Evolutionary conservation across 2,329 filamentous ascomycete species (phyloP), one percentile per base, ranked within the genome.

Genomic region (Fusarium musae): DNA sequence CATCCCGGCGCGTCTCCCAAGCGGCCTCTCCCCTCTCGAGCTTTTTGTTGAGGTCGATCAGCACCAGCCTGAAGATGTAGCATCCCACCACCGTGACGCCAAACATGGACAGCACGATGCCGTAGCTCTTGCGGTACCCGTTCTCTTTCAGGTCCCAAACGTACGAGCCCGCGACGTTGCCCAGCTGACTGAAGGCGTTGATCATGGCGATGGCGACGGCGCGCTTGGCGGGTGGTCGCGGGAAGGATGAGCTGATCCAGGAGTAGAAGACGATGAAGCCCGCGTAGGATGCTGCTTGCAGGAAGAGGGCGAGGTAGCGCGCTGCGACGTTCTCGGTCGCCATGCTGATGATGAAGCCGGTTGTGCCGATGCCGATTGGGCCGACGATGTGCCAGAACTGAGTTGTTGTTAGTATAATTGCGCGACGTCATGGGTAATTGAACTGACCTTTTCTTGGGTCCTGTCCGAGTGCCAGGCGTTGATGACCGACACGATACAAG

Each of bases 81-180:
- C 86, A 90, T 9, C 88, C 88, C 0, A 84, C 40, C 37, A 90
- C 86, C 0, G 90, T 88, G 44, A 89, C 74, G 7, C 88, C 88
- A 75, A 91, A 92, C 90, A 92, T 92, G 76, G 88, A 84, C 19
- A 87, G 86, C 9, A 92, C 90, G 63, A 92, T 90, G 8, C 88
- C 90, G 75, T 92, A 92, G 69, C 88, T 91, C 82, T 89, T 87
- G 71, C 90, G 86, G 83, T 85, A 92, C 0, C 90, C 90, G 69
- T 91, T 86, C 0, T 85, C 88, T 30, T 84, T 81, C 56, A 92
- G 83, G 59, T 85, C 82, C 90, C 90, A 92, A 6, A 92, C 89
- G 75, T 92, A 92, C 0, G 86, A 88, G 5, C 90, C 90, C 0
- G 89, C 89, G 2, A 89, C 84, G 76, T 89, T 90, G 59, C 88